Percentiles rank a stretch among this genome's conserved stretches.
phyloP scores from a whole-genome alignment of 2,329 filamentous ascomycete genomes.

The Byssoonygena ceratinophila region DNA sequence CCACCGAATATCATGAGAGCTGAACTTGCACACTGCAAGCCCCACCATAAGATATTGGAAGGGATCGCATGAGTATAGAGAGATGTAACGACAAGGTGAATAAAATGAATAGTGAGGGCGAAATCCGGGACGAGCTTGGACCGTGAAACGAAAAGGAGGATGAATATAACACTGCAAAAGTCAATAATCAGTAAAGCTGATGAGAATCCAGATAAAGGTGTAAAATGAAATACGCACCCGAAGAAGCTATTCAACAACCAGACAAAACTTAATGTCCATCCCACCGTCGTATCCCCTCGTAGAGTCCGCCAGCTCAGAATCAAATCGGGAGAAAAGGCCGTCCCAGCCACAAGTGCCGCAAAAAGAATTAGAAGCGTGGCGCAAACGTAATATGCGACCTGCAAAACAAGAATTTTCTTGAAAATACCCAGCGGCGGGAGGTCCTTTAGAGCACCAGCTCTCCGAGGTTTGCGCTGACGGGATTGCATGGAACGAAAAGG shows the following conservation, averaged over 20 bases:
- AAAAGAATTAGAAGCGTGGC: conserved; percentile 55
- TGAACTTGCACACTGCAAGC: conserved; percentile 50
- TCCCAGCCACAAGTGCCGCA: conserved; percentile 55
- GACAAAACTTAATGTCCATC: conserved; percentile 58
- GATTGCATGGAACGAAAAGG: conserved; percentile 37
- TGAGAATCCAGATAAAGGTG: no score
- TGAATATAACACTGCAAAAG: conserved; percentile 59
- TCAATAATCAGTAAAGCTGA: neutral
- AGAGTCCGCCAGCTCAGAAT: conserved; percentile 55
- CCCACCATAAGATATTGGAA: conserved; percentile 78
- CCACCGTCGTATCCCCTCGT: conserved; percentile 56
- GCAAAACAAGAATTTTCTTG: conserved; percentile 55
- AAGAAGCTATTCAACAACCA: conserved; percentile 57
- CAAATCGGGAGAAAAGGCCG: conserved; percentile 47
- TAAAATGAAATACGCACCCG: conserved; percentile 55
- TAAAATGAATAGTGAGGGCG: conserved; percentile 72
- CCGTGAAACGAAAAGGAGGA: conserved; percentile 72
- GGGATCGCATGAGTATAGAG: conserved; percentile 71
- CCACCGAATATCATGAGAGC: conserved; percentile 59
- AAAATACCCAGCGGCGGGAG: conserved; percentile 58
- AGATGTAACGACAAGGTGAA: conserved; percentile 67
- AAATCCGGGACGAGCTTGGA: conserved; percentile 95
- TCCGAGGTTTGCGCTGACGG: conserved; percentile 50
- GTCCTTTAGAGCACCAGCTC: conserved; percentile 55
- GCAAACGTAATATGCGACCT: conserved; percentile 53